Percentiles rank a stretch among this genome's conserved stretches.
phyloP scores from a whole-genome alignment of 2,329 filamentous ascomycete genomes.

The Cladosporium phlei region DNA sequence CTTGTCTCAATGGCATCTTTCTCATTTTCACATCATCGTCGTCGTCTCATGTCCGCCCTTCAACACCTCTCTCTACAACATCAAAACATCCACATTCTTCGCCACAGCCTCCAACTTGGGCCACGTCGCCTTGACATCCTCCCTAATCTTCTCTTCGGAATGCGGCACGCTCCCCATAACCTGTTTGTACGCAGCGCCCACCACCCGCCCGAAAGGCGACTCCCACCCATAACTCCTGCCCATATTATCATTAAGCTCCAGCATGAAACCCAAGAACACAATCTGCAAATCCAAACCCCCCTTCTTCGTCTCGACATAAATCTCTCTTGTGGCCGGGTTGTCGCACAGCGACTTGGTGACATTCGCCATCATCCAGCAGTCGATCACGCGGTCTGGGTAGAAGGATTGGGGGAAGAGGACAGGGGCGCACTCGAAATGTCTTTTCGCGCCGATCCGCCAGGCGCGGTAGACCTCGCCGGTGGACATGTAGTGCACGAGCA shows the following conservation, averaged over 20 bases:
- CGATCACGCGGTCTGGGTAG: slow-evolving; percentile 54
- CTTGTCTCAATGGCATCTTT: too few species aligned
- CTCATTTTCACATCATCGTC: too few species aligned
- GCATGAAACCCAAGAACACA: slow-evolving; percentile 40
- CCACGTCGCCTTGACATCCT: slow-evolving; percentile 60
- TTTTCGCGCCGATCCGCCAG: slow-evolving; percentile 48
- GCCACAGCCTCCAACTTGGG: slow-evolving; percentile 38
- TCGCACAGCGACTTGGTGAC: slow-evolving; percentile 19
- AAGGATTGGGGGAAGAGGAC: slow-evolving; percentile 43
- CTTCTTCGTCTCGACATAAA: slow-evolving; percentile 28
- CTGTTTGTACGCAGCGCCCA: slow-evolving; percentile 22
- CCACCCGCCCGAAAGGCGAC: slow-evolving; percentile 27
- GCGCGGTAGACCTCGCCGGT: slow-evolving; percentile 42
- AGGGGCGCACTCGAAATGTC: slow-evolving; percentile 50
- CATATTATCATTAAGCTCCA: slow-evolving; percentile 38
- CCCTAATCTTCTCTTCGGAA: slow-evolving; percentile 27
- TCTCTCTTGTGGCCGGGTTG: slow-evolving; percentile 15
- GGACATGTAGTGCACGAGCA: slow-evolving; percentile 47
- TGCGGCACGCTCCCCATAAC: slow-evolving; percentile 19
- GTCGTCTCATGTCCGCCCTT: too few species aligned
- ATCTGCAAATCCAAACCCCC: slow-evolving; percentile 38
- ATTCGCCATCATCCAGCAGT: slow-evolving; percentile 32
- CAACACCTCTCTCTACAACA: not conserved
- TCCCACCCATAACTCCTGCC: slow-evolving; percentile 40
- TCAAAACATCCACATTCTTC: slow-evolving; percentile 34